phyloP scores from a whole-genome alignment of 345 rosid species.

The Orychophragmus violaceus region DNA sequence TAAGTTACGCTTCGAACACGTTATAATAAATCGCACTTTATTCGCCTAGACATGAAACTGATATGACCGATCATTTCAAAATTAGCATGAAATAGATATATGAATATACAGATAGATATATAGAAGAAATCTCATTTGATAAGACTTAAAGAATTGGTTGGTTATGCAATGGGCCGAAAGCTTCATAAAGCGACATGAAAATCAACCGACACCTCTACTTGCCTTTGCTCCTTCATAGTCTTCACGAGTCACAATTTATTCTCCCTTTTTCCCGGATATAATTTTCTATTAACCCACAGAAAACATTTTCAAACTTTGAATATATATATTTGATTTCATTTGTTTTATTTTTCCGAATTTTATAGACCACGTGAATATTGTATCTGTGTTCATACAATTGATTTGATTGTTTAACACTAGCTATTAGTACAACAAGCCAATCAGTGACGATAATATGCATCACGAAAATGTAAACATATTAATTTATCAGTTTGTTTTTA shows the following conservation, averaged over 20 bases:
- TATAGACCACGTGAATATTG: not conserved
- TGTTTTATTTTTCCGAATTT: not conserved
- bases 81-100: not conserved
- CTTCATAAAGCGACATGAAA: conserved; percentile 12
- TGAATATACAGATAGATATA: not conserved
- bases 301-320: not conserved
- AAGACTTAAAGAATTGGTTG: not conserved
- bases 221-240: conserved; percentile 5
- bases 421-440: not conserved
- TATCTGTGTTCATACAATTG: not conserved
- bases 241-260: conserved; percentile 7
- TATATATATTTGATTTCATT: not conserved
- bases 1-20: conserved; percentile 5
- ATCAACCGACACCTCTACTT: conserved; percentile 4
- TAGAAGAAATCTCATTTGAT: not conserved
- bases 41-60: not conserved
- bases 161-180: conserved; percentile 20
- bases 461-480: too few species aligned
- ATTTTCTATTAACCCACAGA: not conserved
- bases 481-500: too few species aligned
- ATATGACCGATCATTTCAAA: not conserved
- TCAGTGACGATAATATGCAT: not conserved
- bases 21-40: not conserved
- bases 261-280: not conserved
- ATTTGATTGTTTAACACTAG: not conserved